These are phyloP conservation scores for Nematodospora anomalae DNA, from an alignment of 1,139 yeast species.

Conservation along the genomic window DNA sequence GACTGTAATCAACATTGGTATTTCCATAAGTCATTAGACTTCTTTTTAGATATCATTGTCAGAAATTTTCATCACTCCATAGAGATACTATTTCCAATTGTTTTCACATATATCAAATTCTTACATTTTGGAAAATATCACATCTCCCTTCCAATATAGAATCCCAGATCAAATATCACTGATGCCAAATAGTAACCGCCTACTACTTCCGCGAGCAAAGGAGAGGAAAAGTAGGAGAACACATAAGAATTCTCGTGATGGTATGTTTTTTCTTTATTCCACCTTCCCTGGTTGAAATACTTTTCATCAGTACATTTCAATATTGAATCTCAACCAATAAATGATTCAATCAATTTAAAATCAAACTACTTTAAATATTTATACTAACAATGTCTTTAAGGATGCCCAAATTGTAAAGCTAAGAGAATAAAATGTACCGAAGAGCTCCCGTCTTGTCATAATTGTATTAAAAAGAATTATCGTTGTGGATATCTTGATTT, in stretches of 20 bases:
- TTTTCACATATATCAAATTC: too few relatives aligned
- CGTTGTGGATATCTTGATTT: constrained; percentile 48
- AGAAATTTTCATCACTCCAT: too few relatives aligned
- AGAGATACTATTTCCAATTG: too few relatives aligned
- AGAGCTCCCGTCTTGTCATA: constrained; percentile 43
- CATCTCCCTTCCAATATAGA: too few relatives aligned
- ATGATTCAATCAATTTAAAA: too few relatives aligned
- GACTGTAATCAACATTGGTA: too few relatives aligned
- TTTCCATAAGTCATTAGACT: too few relatives aligned
- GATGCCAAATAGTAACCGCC: neutral
- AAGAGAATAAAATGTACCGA: constrained; percentile 47
- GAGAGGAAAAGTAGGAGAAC: constrained; percentile 46
- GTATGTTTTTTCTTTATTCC: constrained; percentile 24
- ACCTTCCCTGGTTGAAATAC: neutral
- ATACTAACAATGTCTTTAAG: constrained; percentile 12
- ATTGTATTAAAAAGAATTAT: constrained; percentile 39
- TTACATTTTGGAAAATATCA: too few relatives aligned
- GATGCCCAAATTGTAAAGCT: constrained; percentile 47
- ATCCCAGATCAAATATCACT: neutral
- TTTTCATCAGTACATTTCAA: too few relatives aligned
- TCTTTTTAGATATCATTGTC: too few relatives aligned
- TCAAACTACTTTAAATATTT: neutral
- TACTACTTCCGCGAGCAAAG: constrained; percentile 22
- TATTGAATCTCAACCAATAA: too few relatives aligned
- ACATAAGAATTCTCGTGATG: constrained; percentile 48